These are phyloP conservation scores for Testicularia cyperi DNA, from an alignment of 1,284 basidiomycete species.

Conservation along the genomic window DNA sequence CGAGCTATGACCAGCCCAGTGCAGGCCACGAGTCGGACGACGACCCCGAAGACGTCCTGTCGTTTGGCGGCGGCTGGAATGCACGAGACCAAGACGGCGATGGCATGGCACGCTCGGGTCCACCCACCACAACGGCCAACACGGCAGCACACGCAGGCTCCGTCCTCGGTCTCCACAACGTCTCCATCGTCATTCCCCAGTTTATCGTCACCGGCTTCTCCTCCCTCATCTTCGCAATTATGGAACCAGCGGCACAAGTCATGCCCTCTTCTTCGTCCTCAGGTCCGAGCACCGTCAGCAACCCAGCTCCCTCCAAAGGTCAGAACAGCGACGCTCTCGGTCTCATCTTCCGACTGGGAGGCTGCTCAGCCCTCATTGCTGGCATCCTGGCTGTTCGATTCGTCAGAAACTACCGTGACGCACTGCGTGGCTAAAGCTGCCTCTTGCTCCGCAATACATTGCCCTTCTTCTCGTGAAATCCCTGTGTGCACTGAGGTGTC, in stretches of 20 bases:
- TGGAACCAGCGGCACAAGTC: constrained; percentile 14
- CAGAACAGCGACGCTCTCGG: constrained; percentile 20
- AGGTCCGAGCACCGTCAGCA: too few species aligned
- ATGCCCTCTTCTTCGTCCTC: too few species aligned
- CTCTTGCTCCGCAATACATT: too few species aligned
- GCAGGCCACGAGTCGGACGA: constrained; percentile 9
- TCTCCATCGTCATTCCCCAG: constrained; percentile 44
- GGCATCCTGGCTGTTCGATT: constrained; percentile 14
- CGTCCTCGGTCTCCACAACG: constrained; percentile 80
- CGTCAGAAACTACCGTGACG: constrained; percentile 6
- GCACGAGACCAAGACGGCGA: not conserved
- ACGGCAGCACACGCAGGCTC: constrained; percentile 75
- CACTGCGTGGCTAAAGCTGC: constrained; percentile 12
- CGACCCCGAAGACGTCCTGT: constrained; percentile 7
- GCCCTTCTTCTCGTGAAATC: too few species aligned
- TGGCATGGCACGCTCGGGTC: too few species aligned
- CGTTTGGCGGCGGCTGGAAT: not conserved
- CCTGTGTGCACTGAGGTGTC: too few species aligned
- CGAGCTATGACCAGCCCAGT: too few species aligned
- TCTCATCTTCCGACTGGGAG: constrained; percentile 24
- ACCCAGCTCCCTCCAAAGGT: too few species aligned
- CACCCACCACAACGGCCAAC: too few species aligned
- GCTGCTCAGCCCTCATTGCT: constrained; percentile 12
- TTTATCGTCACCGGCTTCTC: constrained; percentile 73
- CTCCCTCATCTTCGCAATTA: constrained; percentile 66